These are phyloP conservation scores for Dactylis glomerata DNA, from an alignment of 176 grass and related monocot genomes.

Conservation along the genomic window DNA sequence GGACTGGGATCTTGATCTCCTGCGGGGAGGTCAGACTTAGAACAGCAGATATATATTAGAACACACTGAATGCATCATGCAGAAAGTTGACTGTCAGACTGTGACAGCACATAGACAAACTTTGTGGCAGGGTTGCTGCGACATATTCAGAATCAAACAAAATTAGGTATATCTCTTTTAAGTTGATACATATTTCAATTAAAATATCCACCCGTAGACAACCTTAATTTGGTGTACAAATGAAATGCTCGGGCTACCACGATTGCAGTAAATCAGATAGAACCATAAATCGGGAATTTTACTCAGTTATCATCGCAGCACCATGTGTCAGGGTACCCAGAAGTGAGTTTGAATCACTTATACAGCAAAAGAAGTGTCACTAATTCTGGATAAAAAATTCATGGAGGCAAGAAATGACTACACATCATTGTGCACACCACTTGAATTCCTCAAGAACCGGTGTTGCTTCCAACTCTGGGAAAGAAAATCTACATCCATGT, in stretches of 20 bases:
- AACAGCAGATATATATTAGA: not conserved
- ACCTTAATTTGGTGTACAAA: not conserved
- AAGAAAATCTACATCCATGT: not conserved
- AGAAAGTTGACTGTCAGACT: not conserved
- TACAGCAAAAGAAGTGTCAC: not conserved
- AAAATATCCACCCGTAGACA: not conserved
- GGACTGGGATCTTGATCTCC: slow-evolving; percentile 80
- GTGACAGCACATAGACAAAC: not conserved
- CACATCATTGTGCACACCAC: not conserved
- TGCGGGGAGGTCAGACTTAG: slow-evolving; percentile 19
- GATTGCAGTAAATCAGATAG: not conserved
- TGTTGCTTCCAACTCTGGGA: not conserved
- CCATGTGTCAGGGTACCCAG: not conserved
- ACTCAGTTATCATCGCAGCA: not conserved
- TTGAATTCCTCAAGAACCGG: not conserved
- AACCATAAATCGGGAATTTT: not conserved
- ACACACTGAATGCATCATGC: not conserved
- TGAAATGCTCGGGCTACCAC: not conserved
- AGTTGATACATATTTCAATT: not conserved
- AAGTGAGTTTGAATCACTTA: not conserved
- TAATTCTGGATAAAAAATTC: not conserved
- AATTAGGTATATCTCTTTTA: not conserved
- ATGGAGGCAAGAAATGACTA: not conserved
- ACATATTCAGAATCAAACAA: not conserved
- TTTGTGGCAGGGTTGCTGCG: not conserved